A percentile compares a stretch with the other conserved stretches of the same genome.
Conservation (phyloP, 139 green algal genomes). For the Limnomonas spitsbergensis region DNA sequence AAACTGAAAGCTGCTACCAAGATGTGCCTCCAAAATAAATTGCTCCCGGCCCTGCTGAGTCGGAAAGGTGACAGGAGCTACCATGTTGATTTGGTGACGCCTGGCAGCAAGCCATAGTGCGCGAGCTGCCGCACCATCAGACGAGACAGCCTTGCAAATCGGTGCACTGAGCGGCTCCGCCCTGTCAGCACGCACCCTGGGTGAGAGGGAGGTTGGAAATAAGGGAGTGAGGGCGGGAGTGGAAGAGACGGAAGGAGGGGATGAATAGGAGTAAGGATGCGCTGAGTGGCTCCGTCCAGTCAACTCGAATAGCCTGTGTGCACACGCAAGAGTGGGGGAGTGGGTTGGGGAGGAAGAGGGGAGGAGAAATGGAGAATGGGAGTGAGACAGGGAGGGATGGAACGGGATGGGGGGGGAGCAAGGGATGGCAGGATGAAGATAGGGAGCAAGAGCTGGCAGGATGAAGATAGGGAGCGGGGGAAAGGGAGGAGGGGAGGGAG, state of each 20-base stretch:
- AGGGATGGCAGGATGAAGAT: too few species aligned
- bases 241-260: not conserved
- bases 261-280: not conserved
- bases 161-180: conserved; percentile 32
- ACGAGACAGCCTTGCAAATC: conserved; percentile 43
- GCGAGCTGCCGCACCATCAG: conserved; percentile 59
- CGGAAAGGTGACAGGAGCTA: conserved; percentile 15
- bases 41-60: too few species aligned
- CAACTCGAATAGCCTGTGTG: not conserved
- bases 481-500: too few species aligned
- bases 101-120: conserved; percentile 44
- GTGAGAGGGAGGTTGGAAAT: too few species aligned
- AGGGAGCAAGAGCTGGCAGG: too few species aligned
- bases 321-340: not conserved
- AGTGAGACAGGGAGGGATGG: too few species aligned
- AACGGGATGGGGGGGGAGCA: too few species aligned
- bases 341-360: not conserved
- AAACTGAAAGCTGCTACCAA: not conserved
- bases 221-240: too few species aligned
- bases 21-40: not conserved
- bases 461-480: too few species aligned
- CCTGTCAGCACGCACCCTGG: conserved; percentile 49
- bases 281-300: not conserved
- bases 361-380: not conserved
- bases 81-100: conserved; percentile 49